Base-by-base conservation (phyloP, 768 basidiomycete species). In the Coprinopsis cinerea region DNA sequence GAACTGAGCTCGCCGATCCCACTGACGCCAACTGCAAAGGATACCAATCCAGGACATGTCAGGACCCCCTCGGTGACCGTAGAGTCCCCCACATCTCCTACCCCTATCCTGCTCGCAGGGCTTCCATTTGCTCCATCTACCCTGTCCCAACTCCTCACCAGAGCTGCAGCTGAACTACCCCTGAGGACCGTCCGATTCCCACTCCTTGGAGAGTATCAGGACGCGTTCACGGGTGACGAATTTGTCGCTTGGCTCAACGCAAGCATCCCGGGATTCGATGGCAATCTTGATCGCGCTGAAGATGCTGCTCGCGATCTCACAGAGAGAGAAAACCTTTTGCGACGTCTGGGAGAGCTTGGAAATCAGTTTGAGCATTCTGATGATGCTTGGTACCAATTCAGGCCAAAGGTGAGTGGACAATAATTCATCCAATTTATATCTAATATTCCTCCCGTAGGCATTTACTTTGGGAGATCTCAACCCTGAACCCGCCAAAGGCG, bases 181-280 rank as follows among this genome's bases (percentile, higher is more conserved):
- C 70, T 91, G 25, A 77, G 82, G 27, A 67, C 85, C 5, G 74
- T 92, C 25, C 81, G 84, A 30, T 81, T 92, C 68, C 84, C 91
- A 1, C 67, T 92, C 13, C 61, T 92, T 10, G 90, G 90, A 40
- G 88, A 92, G 69, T 92, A 92, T 55, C 74, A 82, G 24, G 85
- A 90, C 50, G 85, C 86, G 51, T 94, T 95, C 66, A 83, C 81
- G 14, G 93, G 93, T 24, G 91, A 92, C 35, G 92, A 95, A 55
- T 85, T 96, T 55, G 87, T 85, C 7, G 74, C 77, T 3, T 96
- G 92, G 92, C 65, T 96, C 49, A 81, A 82, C 50, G 78, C 76
- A 50, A 83, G 88, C 54, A 82, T 94, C 2, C 78, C 81, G 53
- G 88, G 79, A 6, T 85, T 95, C 53, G 83, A 78, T 15, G 88